Percentiles rank a stretch among this genome's conserved stretches.
Conservation (phyloP, 2,329 filamentous ascomycete species). For the Daldinia eschscholtzii region DNA sequence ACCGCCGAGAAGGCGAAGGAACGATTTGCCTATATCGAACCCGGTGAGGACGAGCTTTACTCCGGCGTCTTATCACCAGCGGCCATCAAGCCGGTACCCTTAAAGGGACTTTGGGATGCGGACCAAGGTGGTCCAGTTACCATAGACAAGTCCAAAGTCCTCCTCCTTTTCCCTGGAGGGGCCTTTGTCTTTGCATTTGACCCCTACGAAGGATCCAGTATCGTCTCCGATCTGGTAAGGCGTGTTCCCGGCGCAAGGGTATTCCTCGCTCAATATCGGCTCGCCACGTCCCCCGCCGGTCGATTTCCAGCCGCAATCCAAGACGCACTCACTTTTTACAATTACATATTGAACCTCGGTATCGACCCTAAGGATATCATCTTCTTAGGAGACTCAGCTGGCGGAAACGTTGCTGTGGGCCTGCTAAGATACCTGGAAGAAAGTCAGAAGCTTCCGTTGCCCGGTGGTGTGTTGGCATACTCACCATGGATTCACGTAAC, state of each 20-base stretch:
- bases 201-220: slow-evolving; percentile 22
- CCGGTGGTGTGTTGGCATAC: slow-evolving; percentile 37
- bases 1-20: slow-evolving; percentile 4
- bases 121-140: background rate
- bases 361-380: slow-evolving; percentile 35
- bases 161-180: slow-evolving; percentile 33
- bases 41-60: background rate
- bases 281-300: slow-evolving; percentile 15
- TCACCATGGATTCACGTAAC: slow-evolving; percentile 46
- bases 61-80: slow-evolving; percentile 29
- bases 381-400: slow-evolving; percentile 42
- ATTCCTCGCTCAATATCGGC: slow-evolving; percentile 39
- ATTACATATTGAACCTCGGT: slow-evolving; percentile 37
- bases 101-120: slow-evolving; percentile 39
- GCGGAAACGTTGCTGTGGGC: slow-evolving; percentile 40
- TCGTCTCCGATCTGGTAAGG: slow-evolving; percentile 1
- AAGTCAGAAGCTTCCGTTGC: slow-evolving; percentile 25
- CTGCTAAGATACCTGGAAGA: slow-evolving; percentile 41
- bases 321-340: slow-evolving; percentile 36
- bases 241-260: slow-evolving; percentile 20
- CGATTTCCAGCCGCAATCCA: slow-evolving; percentile 44
- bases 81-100: slow-evolving; percentile 32
- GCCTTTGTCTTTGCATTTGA: slow-evolving; percentile 41
- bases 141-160: slow-evolving; percentile 18
- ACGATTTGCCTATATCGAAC: slow-evolving; percentile 6